These are phyloP conservation scores for Nepenthes gracilis DNA, from an alignment of 148 eudicot species.

Conservation along the genomic window DNA sequence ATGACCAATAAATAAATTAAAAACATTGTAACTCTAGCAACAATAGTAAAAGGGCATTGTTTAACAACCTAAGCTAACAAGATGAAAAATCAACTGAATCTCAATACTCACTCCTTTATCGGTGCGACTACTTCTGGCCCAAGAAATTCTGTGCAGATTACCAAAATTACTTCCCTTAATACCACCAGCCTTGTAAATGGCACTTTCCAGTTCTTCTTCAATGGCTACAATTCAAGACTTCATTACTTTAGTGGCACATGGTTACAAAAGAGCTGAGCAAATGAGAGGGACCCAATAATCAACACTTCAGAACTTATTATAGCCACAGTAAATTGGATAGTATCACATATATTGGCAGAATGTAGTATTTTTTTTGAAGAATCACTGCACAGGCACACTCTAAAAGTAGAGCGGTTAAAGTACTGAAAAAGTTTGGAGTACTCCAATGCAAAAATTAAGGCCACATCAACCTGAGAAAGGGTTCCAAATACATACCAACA, in stretches of 20 bases:
- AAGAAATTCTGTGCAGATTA: conserved; percentile 62
- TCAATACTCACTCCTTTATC: conserved; percentile 76
- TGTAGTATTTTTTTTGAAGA: too few species aligned
- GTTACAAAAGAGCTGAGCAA: not conserved
- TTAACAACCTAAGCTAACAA: not conserved
- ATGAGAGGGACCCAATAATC: not conserved
- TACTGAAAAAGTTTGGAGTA: too few species aligned
- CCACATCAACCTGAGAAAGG: too few species aligned
- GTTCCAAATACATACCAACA: too few species aligned
- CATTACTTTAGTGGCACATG: conserved; percentile 15
- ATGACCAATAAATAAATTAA: conserved; percentile 2
- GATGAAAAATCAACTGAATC: not conserved
- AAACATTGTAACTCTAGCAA: not conserved
- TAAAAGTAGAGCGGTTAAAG: too few species aligned
- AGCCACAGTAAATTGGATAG: too few species aligned
- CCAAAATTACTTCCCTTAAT: conserved; percentile 77
- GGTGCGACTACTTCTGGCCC: conserved; percentile 88
- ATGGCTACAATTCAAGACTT: conserved; percentile 49
- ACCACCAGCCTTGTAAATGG: conserved; percentile 79
- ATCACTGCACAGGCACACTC: too few species aligned
- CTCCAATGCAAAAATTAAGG: too few species aligned
- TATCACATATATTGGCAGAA: too few species aligned
- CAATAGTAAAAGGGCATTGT: not conserved
- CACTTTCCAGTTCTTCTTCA: conserved; percentile 74
- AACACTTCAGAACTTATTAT: not conserved